Base-by-base conservation (phyloP, 2,329 filamentous ascomycete genomes). In the Xylariaceae sp. region DNA sequence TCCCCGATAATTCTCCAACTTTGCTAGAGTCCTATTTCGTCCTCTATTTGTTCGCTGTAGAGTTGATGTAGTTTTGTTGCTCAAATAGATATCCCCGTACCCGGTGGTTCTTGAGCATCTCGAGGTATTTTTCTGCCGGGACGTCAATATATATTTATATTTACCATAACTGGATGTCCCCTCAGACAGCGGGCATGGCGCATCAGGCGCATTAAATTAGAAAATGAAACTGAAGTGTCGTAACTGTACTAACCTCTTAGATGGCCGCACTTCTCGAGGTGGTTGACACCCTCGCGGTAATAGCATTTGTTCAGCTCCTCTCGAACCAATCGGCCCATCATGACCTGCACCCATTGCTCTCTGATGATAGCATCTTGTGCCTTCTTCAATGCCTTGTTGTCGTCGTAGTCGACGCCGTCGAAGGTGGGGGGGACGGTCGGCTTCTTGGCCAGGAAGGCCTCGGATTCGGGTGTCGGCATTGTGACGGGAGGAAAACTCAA, bases 291-390 rank as follows among this genome's bases (percentile, higher is more conserved):
- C 77, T 95, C 89, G 65, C 85, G 82, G 75, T 86, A 85, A 77
- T 95, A 95, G 80, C 90, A 95, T 79, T 91, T 93, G 75, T 87
- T 83, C 78, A 95, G 79, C 80, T 95, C 90, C 73, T 93, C 89
- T 62, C 89, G 81, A 52, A 95, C 89, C 61, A 95, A 77, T 59
- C 90, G 82, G 55, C 89, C 89, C 90, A 93, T 95, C 90, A 95
- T 95, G 73, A 88, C 87, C 73, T 86, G 87, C 57, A 95, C 89
- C 91, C 91, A 95, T 79, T 95, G 90, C 78, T 95, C 90, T 61
- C 90, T 83, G 67, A 95, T 84, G 54, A 95, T 83, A 63, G 90
- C 84, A 73, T 95, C 90, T 73, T 93, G 90, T 51, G 90, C 90
- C 59, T 87, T 86, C 80, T 93, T 95, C 72, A 95, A 81, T 66